These are phyloP conservation scores for Heliosperma pusillum DNA, from an alignment of 148 eudicot species.

Conservation along the genomic window DNA sequence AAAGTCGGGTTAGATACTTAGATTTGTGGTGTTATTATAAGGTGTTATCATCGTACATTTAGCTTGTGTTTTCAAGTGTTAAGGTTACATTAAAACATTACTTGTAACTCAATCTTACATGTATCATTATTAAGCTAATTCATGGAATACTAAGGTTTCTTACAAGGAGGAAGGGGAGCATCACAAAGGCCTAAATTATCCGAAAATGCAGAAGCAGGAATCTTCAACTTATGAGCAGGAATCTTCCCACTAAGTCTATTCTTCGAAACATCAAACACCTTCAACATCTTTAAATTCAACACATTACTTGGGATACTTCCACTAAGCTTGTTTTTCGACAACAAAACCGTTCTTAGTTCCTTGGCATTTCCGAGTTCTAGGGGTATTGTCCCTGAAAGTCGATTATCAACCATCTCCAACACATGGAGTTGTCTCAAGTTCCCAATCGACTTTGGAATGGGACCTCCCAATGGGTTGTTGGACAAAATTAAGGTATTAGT, in stretches of 20 bases:
- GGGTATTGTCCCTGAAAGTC: slow-evolving; percentile 50
- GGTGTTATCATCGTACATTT: no score
- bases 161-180: slow-evolving; percentile 68
- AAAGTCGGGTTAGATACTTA: no score
- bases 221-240: slow-evolving; percentile 42
- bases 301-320: slow-evolving; percentile 56
- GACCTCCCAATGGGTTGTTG: slow-evolving; percentile 51
- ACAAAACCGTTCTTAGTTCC: slow-evolving; percentile 33
- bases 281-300: slow-evolving; percentile 36
- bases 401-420: slow-evolving; percentile 35
- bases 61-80: no score
- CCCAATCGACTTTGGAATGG: slow-evolving; percentile 54
- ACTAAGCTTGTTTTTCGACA: slow-evolving; percentile 43
- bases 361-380: slow-evolving; percentile 42
- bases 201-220: slow-evolving; percentile 51
- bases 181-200: slow-evolving; percentile 73
- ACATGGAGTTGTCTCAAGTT: slow-evolving; percentile 37
- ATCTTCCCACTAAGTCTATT: slow-evolving; percentile 59
- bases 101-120: no score
- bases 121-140: no score
- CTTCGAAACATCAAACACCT: slow-evolving; percentile 52
- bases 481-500: slow-evolving; percentile 45
- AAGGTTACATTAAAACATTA: no score
- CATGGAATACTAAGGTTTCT: neutral
- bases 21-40: neutral